A percentile compares a stretch with the other conserved stretches of the same genome.
phyloP scores from a whole-genome alignment of 345 rosid genomes.

The Hibiscus tridactylites region DNA sequence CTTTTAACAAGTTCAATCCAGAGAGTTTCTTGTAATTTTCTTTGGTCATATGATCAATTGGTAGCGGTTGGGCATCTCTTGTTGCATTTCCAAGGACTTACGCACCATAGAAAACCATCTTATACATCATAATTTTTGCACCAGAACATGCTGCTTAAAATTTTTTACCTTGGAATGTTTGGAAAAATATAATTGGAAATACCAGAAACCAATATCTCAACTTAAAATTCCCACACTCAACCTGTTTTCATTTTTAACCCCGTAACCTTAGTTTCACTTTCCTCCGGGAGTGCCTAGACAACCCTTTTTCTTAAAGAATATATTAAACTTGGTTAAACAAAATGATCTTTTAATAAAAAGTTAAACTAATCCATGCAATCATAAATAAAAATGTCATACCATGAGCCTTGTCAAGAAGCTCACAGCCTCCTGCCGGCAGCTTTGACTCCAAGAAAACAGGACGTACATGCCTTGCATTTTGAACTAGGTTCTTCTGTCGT shows the following conservation, averaged over 20 bases:
- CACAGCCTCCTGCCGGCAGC: constrained; percentile 30
- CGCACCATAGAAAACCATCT: background rate
- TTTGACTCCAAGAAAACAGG: constrained; percentile 44
- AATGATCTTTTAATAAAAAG: background rate
- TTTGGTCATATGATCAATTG: background rate
- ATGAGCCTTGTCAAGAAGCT: constrained; percentile 51
- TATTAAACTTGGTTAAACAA: background rate
- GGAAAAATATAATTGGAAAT: background rate
- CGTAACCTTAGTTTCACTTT: background rate
- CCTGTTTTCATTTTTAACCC: background rate
- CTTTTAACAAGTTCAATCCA: background rate
- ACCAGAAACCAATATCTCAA: background rate
- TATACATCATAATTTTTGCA: background rate
- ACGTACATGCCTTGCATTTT: constrained; percentile 49
- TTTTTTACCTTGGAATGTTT: background rate
- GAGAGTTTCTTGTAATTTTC: background rate
- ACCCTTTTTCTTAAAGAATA: background rate
- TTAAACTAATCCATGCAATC: background rate
- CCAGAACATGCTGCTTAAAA: background rate
- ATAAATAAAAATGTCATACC: constrained; percentile 25
- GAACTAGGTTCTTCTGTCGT: constrained; percentile 44
- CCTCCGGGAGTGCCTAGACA: background rate
- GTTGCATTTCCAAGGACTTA: background rate
- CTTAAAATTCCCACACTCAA: background rate
- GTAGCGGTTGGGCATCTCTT: background rate